Base-by-base conservation (phyloP, 176 grass and related monocot genomes). In the Puccinellia tenuiflora region DNA sequence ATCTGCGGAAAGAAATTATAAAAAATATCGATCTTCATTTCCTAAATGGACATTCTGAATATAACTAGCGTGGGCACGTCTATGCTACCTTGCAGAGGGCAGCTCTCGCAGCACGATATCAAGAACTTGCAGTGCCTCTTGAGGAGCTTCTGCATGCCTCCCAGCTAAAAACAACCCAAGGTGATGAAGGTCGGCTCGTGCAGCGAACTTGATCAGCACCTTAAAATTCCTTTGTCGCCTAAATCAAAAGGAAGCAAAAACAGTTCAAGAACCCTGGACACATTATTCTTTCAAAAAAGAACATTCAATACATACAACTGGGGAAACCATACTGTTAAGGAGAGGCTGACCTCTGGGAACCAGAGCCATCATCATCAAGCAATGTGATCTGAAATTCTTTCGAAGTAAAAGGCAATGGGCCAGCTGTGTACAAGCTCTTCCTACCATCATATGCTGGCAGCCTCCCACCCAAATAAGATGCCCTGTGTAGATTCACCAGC, bases 121-220 rank as follows among this genome's bases (percentile, higher is more conserved):
- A 39, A 97, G 92, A 43, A 97, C 92, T 85, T 97, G 95, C 37
- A 97, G 66, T 33, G 92, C 92, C 74, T 97, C 95, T 65, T 97
- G 90, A 21, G 95, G 95, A 76, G 84, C 92, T 56, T 97, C 92
- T 40, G 92, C 57, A 11, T 84, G 86, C 75, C 70, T 87, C 20
- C 92, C 95, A 68, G 84, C 84, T 87, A 97, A 86, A 85, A 94
- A 97, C 66, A 86, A 6, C 78, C 69, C 79, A 3, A 97, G 90
- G 33, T 84, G 90, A 21, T 89, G 90, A 42, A 97, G 92, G 48
- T 97, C 92, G 0, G 81, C 90, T 3, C 52, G 45, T 8, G 92
- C 88, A 8, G 88, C 95, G 22, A 94, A 80, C 40, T 97, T 97
- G 40, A 97, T 92, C 21, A 97, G 88, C 64, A 97, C 92, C 45